Conservation (phyloP, 2,329 filamentous ascomycete species). For the Colletotrichum cuscutae region DNA sequence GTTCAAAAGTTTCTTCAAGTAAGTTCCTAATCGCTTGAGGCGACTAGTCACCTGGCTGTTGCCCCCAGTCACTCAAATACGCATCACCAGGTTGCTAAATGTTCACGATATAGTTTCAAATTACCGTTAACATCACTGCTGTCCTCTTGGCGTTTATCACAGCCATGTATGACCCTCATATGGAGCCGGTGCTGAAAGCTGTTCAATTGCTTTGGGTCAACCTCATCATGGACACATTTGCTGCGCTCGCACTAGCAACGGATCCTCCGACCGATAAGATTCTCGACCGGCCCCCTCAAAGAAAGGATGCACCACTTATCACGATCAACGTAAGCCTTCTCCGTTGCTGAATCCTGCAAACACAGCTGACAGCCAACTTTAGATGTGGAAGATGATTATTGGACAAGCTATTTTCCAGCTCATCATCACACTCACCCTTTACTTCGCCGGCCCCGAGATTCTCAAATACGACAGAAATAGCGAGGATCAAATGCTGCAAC, state of each 20-base stretch:
- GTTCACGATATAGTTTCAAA: conserved; percentile 54
- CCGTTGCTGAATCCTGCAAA: too few species aligned
- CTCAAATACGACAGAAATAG: conserved; percentile 6
- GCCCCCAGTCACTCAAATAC: not conserved
- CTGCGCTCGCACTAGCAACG: conserved; percentile 58
- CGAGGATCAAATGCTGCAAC: conserved; percentile 42
- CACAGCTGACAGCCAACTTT: not conserved
- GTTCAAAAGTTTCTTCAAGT: conserved; percentile 72
- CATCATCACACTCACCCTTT: conserved; percentile 57
- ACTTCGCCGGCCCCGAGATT: conserved; percentile 18
- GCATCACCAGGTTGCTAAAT: not conserved
- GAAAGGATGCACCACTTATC: conserved; percentile 9
- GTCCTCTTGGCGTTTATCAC: conserved; percentile 69
- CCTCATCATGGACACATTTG: conserved; percentile 72
- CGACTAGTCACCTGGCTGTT: not conserved
- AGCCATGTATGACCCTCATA: conserved; percentile 59
- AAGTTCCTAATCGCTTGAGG: conserved; percentile 39
- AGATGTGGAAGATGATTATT: conserved; percentile 71
- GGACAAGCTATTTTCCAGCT: conserved; percentile 72
- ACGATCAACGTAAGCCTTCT: conserved; percentile 40
- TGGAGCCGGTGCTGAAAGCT: conserved; percentile 65
- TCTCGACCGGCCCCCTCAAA: conserved; percentile 59
- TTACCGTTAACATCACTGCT: conserved; percentile 72
- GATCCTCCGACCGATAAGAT: conserved; percentile 46
- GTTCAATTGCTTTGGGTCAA: conserved; percentile 73